Evolutionary conservation across 345 rosid genomes (phyloP), one percentile per base, ranked within the genome.

Genomic region (Rhodomyrtus tomentosa): DNA sequence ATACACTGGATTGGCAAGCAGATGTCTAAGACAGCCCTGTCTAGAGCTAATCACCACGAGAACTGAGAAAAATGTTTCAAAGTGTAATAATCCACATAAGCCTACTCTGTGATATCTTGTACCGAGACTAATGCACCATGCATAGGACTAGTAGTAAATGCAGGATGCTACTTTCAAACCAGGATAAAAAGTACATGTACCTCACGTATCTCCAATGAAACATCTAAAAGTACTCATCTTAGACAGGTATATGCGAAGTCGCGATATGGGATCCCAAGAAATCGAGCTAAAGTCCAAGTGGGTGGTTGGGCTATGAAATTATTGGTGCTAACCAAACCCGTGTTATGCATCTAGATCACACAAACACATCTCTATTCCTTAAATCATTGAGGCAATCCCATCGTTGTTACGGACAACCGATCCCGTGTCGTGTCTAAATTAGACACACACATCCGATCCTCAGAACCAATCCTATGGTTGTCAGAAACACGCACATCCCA

Each of bases 391-490:
- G 73, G 27, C 38, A 59, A 59, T 29, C 73, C 21, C 21, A 6
- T 59, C 2, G 38, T 0, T 29, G 38, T 4, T 2, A 32, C 4
- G 1, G 74, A 1, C 8, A 62, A 32, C 32, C 6, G 42, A 62
- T 32, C 42, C 42, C 0, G 11, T 21, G n/a, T 54, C 9, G 4
- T 21, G 56, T 22, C 56, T 54, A 54, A 38, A 62, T 62, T 32
- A 16, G 42, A 7, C 6, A 16, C 40, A 14, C 38, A 29, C 74
- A 16, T 62, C 74, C 22, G 7, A 38, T 32, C 74, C 42, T 7
- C 42, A 16, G 74, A 62, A 3, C 74, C 7, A 0, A 32, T 16
- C 42, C 42, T 0, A 1, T 8, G 12, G 6, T 0, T 62, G 42
- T 62, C 0, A 0, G 6, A 32, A 32, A 7, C 24, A 32, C 6